These are phyloP conservation scores for Vanilla planifolia DNA, from an alignment of 106 monocot species.

Conservation along the genomic window DNA sequence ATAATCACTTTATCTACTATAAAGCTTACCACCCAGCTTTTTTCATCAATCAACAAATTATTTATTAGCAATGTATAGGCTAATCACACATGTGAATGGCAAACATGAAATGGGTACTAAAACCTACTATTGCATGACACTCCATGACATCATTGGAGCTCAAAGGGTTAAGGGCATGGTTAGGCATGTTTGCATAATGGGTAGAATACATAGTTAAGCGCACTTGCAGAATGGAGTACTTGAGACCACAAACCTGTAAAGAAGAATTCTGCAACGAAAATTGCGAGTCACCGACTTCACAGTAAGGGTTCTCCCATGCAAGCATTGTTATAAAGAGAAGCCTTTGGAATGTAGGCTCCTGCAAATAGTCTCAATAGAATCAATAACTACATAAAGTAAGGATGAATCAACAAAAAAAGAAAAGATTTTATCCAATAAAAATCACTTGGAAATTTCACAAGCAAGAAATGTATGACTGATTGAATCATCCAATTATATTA, in stretches of 20 bases:
- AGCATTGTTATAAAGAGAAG: constrained; percentile 97
- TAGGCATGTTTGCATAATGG: no score
- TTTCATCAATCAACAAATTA: background rate
- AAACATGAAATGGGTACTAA: background rate
- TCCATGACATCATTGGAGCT: background rate
- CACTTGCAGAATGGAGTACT: background rate
- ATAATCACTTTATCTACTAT: no score
- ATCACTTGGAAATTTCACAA: no score
- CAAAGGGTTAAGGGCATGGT: no score
- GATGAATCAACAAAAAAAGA: no score
- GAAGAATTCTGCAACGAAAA: constrained; percentile 44
- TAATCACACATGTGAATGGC: background rate
- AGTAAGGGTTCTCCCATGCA: constrained; percentile 91
- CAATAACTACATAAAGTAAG: no score
- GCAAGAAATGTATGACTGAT: no score
- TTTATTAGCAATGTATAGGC: background rate
- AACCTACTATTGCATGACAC: background rate
- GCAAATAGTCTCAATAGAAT: no score
- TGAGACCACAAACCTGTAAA: constrained; percentile 44
- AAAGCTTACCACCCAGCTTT: background rate
- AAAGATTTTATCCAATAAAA: no score
- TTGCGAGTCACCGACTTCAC: constrained; percentile 22
- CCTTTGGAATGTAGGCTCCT: constrained; percentile 95
- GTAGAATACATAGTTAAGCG: background rate
- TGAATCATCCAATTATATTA: no score